Base-by-base conservation (phyloP, 2,329 filamentous ascomycete species). In the Monosporascus ibericus region DNA sequence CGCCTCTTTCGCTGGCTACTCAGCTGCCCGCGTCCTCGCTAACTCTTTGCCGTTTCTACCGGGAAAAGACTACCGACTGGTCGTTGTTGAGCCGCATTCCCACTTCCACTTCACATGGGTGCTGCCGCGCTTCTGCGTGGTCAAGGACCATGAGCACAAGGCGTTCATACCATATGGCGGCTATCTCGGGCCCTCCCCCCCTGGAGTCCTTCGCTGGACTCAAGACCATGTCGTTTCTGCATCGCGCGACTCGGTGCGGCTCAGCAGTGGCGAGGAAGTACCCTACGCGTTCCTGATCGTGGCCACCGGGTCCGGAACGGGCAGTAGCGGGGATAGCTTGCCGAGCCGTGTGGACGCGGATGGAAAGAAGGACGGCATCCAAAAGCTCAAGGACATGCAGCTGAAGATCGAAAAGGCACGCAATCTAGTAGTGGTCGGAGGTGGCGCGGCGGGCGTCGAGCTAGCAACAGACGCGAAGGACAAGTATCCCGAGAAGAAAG, bases 71-170 rank as follows among this genome's bases (percentile, higher is more conserved):
- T 82, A 76, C 62, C 72, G 73, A 4, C 74, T 84, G 4, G 67
- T 85, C 0, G 67, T 85, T 3, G 62, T 86, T 27, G 82, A 86
- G 63, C 78, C 76, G 46, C 81, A 82, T 61, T 76, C 73, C 3
- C 81, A 85, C 63, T 81, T 85, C 63, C 77, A 85, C 56, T 83
- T 80, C 59, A 78, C 79, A 0, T 86, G 80, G 73, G 74, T 77
- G 14, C 73, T 85, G 38, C 82, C 83, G 0, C 74, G 82, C 4
- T 83, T 79, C 61, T 78, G 74, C 40, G 81, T 85, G 15, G 68
- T 80, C 5, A 65, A 71, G n/a, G 76, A 74, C 20, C 76, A 82
- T 47, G 81, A 84, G 55, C 65, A 79, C 52, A 79, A 79, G 59
- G 80, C 79, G 0, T 85, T 85, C 55, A 79, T 86, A 44, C 82